A percentile compares a stretch with the other conserved stretches of the same genome.
These are phyloP conservation scores for Cyclotella cryptica DNA, from an alignment of 108 stramenopile genomes.

Conservation along the genomic window DNA sequence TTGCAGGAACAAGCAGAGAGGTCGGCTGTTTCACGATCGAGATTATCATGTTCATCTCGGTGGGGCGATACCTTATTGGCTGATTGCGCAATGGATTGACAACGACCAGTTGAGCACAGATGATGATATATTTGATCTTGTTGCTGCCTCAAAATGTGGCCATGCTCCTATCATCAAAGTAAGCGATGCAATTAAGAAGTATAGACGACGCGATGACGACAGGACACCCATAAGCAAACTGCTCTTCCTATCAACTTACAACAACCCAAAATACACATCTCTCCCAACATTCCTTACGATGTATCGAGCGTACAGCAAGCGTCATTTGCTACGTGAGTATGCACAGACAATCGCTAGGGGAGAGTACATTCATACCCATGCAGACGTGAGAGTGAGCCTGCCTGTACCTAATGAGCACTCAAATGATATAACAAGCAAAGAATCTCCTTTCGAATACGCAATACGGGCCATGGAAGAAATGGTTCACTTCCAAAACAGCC, in stretches of 20 bases:
- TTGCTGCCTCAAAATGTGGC: constrained; percentile 14
- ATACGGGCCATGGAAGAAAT: constrained; percentile 37
- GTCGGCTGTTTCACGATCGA: constrained; percentile 25
- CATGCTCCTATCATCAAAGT: constrained; percentile 21
- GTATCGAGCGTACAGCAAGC: constrained; percentile 42
- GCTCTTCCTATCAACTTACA: constrained; percentile 13
- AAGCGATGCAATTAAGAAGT: constrained; percentile 21
- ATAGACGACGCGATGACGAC: neutral
- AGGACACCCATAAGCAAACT: neutral
- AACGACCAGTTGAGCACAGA: constrained; percentile 13
- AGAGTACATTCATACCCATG: constrained; percentile 22
- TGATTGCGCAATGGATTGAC: constrained; percentile 19
- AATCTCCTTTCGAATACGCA: constrained; percentile 23
- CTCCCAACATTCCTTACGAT: constrained; percentile 36
- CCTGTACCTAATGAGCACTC: constrained; percentile 15
- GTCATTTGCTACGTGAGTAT: constrained; percentile 24
- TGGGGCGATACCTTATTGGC: constrained; percentile 20
- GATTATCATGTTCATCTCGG: constrained; percentile 44
- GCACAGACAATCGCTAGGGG: constrained; percentile 21
- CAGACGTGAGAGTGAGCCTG: constrained; percentile 41
- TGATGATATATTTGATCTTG: constrained; percentile 35
- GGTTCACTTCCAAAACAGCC: constrained; percentile 32
- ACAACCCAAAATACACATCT: constrained; percentile 20
- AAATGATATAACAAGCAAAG: neutral
- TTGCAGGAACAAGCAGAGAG: neutral